Percentiles rank a stretch among this genome's conserved stretches.
phyloP scores from a whole-genome alignment of 139 green algal species.

The Micromonas commoda region DNA sequence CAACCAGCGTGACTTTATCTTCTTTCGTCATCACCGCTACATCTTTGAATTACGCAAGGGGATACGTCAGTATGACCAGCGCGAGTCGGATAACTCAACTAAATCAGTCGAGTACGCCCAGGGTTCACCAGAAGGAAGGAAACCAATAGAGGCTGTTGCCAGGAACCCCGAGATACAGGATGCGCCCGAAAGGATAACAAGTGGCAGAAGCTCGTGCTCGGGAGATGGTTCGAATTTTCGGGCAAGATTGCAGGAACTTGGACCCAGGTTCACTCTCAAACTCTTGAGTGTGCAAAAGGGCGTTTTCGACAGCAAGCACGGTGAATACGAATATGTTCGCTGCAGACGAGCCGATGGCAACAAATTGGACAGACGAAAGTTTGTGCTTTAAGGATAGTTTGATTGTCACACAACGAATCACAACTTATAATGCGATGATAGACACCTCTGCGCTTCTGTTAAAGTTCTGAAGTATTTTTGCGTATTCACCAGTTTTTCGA shows the following conservation, averaged over 20 bases:
- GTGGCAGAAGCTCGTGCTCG: conserved; percentile 19
- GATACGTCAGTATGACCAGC: too few relatives aligned
- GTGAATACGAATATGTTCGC: conserved; percentile 93
- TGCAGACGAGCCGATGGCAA: conserved; percentile 34
- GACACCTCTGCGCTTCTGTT: not conserved
- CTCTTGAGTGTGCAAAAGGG: conserved; percentile 84
- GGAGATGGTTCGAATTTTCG: conserved; percentile 21
- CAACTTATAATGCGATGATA: too few relatives aligned
- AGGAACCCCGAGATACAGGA: too few relatives aligned
- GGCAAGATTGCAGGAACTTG: conserved; percentile 76
- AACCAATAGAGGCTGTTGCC: too few relatives aligned
- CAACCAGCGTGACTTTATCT: conserved; percentile 99
- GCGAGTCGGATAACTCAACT: too few relatives aligned
- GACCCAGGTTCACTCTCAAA: conserved; percentile 92
- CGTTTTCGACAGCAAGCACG: conserved; percentile 87
- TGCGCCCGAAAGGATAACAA: conserved; percentile 54
- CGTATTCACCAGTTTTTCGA: not conserved
- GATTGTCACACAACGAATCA: too few relatives aligned
- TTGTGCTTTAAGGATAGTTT: conserved; percentile 19
- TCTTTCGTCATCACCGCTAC: conserved; percentile 66
- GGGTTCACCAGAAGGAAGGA: too few relatives aligned
- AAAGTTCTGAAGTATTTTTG: not conserved
- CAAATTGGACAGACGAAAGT: conserved; percentile 18
- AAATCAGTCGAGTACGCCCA: too few relatives aligned
- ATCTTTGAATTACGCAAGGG: conserved; percentile 34